A percentile compares a stretch with the other conserved stretches of the same genome.
Evolutionary conservation across 73 alveolate species (phyloP).

Genomic region (Paramecium biaurelia): DNA sequence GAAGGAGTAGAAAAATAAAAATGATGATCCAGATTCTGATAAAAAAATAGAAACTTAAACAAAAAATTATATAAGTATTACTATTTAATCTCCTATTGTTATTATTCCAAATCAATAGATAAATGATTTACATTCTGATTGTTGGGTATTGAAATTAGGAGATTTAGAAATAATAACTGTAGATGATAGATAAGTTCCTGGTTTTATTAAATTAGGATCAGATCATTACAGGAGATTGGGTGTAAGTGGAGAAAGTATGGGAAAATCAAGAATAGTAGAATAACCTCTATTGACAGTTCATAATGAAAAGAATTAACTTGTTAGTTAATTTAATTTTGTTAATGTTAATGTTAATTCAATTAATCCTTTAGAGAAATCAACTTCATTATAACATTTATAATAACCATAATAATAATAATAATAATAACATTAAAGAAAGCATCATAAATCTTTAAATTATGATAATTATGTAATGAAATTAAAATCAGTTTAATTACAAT

Average conservation of each 20-base stretch:
- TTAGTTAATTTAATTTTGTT: background rate
- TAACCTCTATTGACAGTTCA: background rate
- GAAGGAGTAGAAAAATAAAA: background rate
- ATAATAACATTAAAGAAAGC: background rate
- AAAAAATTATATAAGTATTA: background rate
- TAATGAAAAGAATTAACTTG: background rate
- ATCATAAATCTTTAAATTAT: background rate
- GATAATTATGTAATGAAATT: background rate
- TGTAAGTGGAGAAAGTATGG: background rate
- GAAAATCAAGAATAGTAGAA: background rate
- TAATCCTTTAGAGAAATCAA: background rate
- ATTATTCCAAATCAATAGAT: slow-evolving; percentile 22
- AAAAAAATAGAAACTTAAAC: slow-evolving; percentile 21
- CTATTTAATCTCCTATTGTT: slow-evolving; percentile 30
- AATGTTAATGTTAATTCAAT: background rate
- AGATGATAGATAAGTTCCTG: background rate
- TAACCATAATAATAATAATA: background rate
- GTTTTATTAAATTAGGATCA: background rate
- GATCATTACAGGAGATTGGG: background rate
- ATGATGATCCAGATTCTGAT: background rate
- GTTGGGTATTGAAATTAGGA: slow-evolving; percentile 40
- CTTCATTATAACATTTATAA: background rate
- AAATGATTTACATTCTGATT: slow-evolving; percentile 39
- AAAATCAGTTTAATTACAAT: background rate
- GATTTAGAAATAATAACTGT: slow-evolving; percentile 14